Conservation (phyloP, 1,284 basidiomycete genomes). For the Vanrija sp. region DNA sequence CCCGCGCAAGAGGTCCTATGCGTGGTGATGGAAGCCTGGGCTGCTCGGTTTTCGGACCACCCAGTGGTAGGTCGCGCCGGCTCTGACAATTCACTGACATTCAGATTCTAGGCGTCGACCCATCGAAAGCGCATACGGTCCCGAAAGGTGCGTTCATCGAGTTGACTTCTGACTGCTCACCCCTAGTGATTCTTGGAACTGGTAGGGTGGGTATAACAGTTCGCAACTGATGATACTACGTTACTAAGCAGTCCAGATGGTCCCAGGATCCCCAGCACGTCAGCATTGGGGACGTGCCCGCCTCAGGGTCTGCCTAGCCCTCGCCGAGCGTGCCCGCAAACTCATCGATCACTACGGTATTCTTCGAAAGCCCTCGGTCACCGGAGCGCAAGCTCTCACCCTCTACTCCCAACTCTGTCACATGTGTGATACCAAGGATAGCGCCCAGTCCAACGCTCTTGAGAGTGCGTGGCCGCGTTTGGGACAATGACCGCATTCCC, state of each 20-base stretch:
- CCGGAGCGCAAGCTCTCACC: constrained; percentile 32
- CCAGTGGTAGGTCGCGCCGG: constrained; percentile 23
- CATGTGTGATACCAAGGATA: constrained; percentile 22
- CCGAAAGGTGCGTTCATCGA: not conserved
- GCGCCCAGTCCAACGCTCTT: constrained; percentile 17
- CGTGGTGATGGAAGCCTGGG: constrained; percentile 41
- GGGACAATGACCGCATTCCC: not conserved
- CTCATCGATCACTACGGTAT: constrained; percentile 33
- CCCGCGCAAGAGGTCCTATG: constrained; percentile 36
- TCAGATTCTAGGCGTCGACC: constrained; percentile 24
- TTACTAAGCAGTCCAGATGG: not conserved
- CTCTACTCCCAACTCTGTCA: constrained; percentile 30
- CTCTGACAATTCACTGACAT: not conserved
- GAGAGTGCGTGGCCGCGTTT: constrained; percentile 23
- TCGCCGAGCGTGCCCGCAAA: constrained; percentile 25
- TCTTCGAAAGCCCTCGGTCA: constrained; percentile 26
- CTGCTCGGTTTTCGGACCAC: constrained; percentile 39
- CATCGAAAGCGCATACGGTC: constrained; percentile 3
- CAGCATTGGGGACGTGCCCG: constrained; percentile 33
- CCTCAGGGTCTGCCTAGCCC: constrained; percentile 26
- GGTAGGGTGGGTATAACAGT: constrained; percentile 19
- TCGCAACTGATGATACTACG: not conserved
- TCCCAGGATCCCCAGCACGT: constrained; percentile 11
- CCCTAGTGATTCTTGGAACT: constrained; percentile 23
- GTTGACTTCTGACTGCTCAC: not conserved